phyloP scores from a whole-genome alignment of 2,329 filamentous ascomycete species.

The Aspergillus sojae region DNA sequence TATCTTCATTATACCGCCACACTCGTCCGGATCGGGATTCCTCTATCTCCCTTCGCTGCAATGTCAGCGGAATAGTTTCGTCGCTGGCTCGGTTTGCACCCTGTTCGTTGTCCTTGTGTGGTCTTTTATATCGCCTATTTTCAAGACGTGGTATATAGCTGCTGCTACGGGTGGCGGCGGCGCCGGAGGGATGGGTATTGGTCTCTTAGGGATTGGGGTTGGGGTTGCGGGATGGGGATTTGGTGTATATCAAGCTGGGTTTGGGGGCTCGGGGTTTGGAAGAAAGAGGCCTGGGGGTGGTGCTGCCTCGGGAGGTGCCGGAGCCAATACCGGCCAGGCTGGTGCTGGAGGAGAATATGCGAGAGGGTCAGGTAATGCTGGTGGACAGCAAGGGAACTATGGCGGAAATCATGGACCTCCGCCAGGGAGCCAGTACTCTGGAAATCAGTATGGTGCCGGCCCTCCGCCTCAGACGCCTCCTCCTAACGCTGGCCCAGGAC shows the following conservation, averaged over 20 bases:
- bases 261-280: slow-evolving; percentile 1
- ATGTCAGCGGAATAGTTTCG: slow-evolving; percentile 86
- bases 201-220: slow-evolving; percentile 71
- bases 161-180: slow-evolving; percentile 74
- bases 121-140: slow-evolving; percentile 70
- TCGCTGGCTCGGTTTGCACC: slow-evolving; percentile 80
- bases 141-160: slow-evolving; percentile 72
- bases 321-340: slow-evolving; percentile 13
- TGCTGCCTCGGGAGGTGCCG: slow-evolving; percentile 3
- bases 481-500: slow-evolving; percentile 21
- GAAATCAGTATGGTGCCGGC: slow-evolving; percentile 37
- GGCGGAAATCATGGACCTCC: slow-evolving; percentile 33
- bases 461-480: slow-evolving; percentile 30
- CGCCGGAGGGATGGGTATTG: slow-evolving; percentile 70
- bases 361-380: slow-evolving; percentile 27
- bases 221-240: slow-evolving; percentile 78
- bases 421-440: slow-evolving; percentile 35
- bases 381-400: slow-evolving; percentile 31
- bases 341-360: slow-evolving; percentile 28
- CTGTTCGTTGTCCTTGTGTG: slow-evolving; percentile 73
- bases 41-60: slow-evolving; percentile 89
- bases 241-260: slow-evolving; percentile 62
- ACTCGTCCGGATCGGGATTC: slow-evolving; percentile 86
- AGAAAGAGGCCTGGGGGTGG: slow-evolving; percentile 21
- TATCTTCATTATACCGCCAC: slow-evolving; percentile 94